A percentile compares a stretch with the other conserved stretches of the same genome.
These are phyloP conservation scores for Lyophyllum atratum DNA, from an alignment of 768 basidiomycete genomes.

Conservation along the genomic window DNA sequence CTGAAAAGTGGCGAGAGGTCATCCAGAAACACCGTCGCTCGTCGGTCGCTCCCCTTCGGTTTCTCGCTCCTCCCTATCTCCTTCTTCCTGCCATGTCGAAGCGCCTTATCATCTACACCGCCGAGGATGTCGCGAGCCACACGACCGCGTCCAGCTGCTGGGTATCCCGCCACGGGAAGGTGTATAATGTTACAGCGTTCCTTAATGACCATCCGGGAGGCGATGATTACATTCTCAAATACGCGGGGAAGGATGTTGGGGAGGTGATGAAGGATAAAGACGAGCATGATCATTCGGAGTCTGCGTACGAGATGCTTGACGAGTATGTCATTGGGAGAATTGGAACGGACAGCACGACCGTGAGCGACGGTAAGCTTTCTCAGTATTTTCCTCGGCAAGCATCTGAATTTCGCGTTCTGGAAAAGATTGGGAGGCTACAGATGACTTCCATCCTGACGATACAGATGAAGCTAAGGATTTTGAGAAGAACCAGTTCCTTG, in stretches of 20 bases:
- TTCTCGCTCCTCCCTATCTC: neutral
- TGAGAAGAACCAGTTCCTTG: slow-evolving; percentile 88
- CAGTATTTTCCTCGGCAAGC: neutral
- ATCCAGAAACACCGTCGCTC: neutral
- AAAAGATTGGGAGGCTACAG: slow-evolving; percentile 85
- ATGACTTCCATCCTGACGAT: slow-evolving; percentile 90
- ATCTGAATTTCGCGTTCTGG: neutral
- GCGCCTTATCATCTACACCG: slow-evolving; percentile 71
- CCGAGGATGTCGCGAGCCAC: slow-evolving; percentile 74
- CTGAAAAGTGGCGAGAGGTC: slow-evolving; percentile 16
- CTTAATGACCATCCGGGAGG: slow-evolving; percentile 91
- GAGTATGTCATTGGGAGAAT: slow-evolving; percentile 86
- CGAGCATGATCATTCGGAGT: slow-evolving; percentile 88
- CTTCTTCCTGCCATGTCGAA: slow-evolving; percentile 54
- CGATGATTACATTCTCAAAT: slow-evolving; percentile 82
- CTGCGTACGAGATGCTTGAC: slow-evolving; percentile 89
- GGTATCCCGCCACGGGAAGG: slow-evolving; percentile 77
- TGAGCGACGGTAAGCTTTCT: slow-evolving; percentile 69
- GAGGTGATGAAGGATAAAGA: slow-evolving; percentile 75
- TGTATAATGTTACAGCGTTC: slow-evolving; percentile 90
- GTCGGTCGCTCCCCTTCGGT: neutral
- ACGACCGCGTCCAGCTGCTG: slow-evolving; percentile 67
- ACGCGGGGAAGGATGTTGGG: slow-evolving; percentile 85
- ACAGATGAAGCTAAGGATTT: slow-evolving; percentile 83
- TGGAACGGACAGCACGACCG: slow-evolving; percentile 71